phyloP scores from a whole-genome alignment of 2,329 filamentous ascomycete genomes.

The Colletotrichum camelliae region DNA sequence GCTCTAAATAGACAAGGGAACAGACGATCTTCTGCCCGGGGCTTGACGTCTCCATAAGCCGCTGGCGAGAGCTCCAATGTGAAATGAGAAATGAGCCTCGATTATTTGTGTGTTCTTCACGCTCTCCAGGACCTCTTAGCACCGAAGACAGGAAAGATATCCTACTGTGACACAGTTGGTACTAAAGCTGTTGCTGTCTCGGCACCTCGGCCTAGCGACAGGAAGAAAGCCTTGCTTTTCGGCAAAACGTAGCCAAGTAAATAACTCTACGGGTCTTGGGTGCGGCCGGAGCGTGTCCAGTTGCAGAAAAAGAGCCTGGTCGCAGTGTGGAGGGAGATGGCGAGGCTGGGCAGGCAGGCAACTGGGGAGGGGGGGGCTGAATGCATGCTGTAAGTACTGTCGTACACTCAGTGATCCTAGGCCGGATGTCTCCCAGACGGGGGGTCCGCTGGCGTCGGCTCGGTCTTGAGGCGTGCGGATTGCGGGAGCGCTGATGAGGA shows the following conservation, averaged over 20 bases:
- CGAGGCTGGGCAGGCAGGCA: constrained; percentile 1
- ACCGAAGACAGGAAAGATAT: neutral
- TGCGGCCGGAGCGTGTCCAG: neutral
- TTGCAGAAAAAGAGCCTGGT: neutral
- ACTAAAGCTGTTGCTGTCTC: neutral
- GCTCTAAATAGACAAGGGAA: constrained; percentile 15
- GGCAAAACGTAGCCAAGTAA: neutral
- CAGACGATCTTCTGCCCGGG: constrained; percentile 8
- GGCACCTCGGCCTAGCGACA: neutral
- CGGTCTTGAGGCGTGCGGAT: constrained; percentile 10
- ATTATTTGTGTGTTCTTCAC: neutral
- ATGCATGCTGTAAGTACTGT: neutral
- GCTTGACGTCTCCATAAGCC: neutral
- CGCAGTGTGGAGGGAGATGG: constrained; percentile 5
- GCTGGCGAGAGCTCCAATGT: neutral
- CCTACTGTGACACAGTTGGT: neutral
- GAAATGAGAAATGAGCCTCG: neutral
- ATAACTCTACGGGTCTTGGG: neutral
- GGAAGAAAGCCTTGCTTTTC: neutral
- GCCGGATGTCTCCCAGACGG: neutral
- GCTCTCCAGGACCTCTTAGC: neutral
- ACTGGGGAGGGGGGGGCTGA: neutral
- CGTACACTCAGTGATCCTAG: neutral
- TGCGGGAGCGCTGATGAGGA: neutral
- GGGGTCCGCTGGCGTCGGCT: constrained; percentile 8